Evolutionary conservation across 495 filamentous ascomycete genomes (phyloP), one percentile per base, ranked within the genome.

Genomic region (Hypoxylon lienhwacheense): DNA sequence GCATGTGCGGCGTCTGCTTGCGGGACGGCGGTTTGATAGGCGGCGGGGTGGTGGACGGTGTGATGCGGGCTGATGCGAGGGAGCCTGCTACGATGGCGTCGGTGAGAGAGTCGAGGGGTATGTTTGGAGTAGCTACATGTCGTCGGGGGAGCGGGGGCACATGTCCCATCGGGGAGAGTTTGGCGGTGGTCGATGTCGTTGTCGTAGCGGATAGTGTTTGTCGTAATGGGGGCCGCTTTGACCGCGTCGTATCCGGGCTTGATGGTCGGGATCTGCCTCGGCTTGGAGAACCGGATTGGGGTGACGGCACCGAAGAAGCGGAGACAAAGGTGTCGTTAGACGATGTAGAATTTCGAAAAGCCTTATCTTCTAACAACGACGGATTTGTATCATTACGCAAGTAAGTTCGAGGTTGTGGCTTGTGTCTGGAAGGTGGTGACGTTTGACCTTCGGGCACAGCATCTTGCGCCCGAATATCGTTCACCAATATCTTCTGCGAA

Each of bases 1-100:
- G 80, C 71, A 92, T 77, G 7, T 67, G 67, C 1, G 70, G 62
- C n/a, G 66, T 63, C 53, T 55, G 66, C 49, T 39, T 71, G 42
- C 60, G 64, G 19, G 72, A 72, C 5, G 67, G 61, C 19, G 63
- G 52, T 16, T 51, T 47, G 4, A n/a, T n/a, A n/a, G 60, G 56
- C 1, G 70, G 55, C 5, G 48, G 66, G 5, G 58, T 49, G 14
- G 72, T 68, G 2, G 59, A 57, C 39, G 61, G 40, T 47, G 59
- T 56, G 37, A 71, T 45, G 47, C 76, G 73, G 2, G 87, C 81
- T 4, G 90, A 86, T 31, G 90, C 92, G 3, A 93, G 74, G 46
- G 86, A 89, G 39, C 90, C 88, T 16, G 90, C 93, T 31, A 93
- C 79, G 56, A 96, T 91, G 42, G 93, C 90, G 69, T 91, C 84